Percentiles rank a stretch among this genome's conserved stretches.
phyloP scores from a whole-genome alignment of 1,139 yeast genomes.

The Saccharomyces hybrid region DNA sequence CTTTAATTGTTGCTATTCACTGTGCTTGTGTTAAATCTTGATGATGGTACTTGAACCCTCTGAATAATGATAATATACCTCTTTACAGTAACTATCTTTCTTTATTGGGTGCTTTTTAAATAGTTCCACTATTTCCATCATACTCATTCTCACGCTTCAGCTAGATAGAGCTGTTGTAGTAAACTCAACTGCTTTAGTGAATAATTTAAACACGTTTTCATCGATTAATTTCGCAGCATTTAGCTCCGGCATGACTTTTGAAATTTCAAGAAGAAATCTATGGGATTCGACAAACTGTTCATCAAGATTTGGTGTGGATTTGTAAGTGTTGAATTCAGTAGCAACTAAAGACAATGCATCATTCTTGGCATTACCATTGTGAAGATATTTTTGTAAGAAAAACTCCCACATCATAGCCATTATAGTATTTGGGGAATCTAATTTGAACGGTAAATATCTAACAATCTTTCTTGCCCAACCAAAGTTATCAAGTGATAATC shows the following conservation, averaged over 20 bases:
- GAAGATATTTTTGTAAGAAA: conserved; percentile 28
- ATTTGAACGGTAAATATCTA: conserved; percentile 51
- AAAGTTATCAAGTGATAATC: conserved; percentile 32
- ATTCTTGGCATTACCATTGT: conserved; percentile 27
- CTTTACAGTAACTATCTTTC: not conserved
- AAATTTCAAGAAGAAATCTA: conserved; percentile 17
- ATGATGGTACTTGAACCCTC: not conserved
- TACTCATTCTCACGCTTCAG: not conserved
- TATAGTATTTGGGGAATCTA: conserved; percentile 27
- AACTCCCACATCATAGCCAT: conserved; percentile 34
- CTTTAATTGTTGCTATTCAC: not conserved
- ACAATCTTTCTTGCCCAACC: conserved; percentile 54
- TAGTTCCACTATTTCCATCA: conserved; percentile 1
- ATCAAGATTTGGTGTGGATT: conserved; percentile 24
- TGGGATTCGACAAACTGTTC: conserved; percentile 24
- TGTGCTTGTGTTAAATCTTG: not conserved
- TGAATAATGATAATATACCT: not conserved
- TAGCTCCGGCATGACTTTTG: conserved; percentile 13
- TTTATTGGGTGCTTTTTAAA: not conserved
- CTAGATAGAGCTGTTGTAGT: conserved; percentile 14
- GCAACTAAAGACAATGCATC: conserved; percentile 27
- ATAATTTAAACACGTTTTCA: conserved; percentile 15
- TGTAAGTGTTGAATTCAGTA: conserved; percentile 27
- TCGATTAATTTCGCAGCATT: conserved; percentile 16
- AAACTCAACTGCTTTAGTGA: conserved; percentile 22